Conservation (phyloP, 2,329 filamentous ascomycete species). For the Cadophora luteo-olivacea region DNA sequence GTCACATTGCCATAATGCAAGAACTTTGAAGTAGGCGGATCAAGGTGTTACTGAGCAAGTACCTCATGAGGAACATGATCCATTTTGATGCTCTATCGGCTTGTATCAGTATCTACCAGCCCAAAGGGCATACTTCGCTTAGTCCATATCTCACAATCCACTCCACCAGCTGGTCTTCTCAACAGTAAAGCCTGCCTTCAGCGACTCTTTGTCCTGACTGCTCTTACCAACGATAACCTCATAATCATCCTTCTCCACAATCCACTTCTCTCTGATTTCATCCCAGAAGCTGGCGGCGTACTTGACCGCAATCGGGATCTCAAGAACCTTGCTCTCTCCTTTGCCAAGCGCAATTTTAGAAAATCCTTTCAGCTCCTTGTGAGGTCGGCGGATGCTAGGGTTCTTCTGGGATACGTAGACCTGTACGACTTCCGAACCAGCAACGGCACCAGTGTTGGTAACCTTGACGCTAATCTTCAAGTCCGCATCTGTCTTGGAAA, state of each 20-base stretch:
- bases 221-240: constrained; percentile 66
- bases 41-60: background rate
- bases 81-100: background rate
- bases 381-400: constrained; percentile 58
- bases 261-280: constrained; percentile 70
- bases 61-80: background rate
- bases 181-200: constrained; percentile 62
- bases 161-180: constrained; percentile 71
- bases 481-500: constrained; percentile 52
- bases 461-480: constrained; percentile 57
- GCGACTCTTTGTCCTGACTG: constrained; percentile 56
- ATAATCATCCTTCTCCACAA: constrained; percentile 69
- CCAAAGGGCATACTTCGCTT: background rate
- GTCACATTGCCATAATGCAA: too few species aligned
- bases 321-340: constrained; percentile 62
- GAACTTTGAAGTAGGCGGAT: background rate
- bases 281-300: constrained; percentile 75
- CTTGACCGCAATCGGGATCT: constrained; percentile 65
- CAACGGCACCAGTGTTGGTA: constrained; percentile 65
- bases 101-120: background rate
- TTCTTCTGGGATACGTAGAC: constrained; percentile 61
- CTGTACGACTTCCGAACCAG: constrained; percentile 63
- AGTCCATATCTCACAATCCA: constrained; percentile 54
- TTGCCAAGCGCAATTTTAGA: constrained; percentile 67
- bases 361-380: constrained; percentile 71